A percentile compares a stretch with the other conserved stretches of the same genome.
Evolutionary conservation across 148 eudicot species (phyloP).

Genomic region (Silene latifolia): DNA sequence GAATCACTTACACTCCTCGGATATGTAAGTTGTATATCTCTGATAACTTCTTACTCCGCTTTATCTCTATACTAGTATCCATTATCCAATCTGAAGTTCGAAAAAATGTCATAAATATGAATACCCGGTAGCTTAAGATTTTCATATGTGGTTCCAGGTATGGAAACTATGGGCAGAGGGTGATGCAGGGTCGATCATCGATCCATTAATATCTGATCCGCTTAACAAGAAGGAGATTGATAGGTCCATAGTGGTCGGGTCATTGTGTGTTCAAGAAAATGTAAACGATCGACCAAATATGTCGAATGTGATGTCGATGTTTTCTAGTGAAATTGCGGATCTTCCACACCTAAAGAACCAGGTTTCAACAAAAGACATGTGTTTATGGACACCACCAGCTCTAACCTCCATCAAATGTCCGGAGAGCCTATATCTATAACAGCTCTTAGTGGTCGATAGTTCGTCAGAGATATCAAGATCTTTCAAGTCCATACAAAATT

Average conservation of each 20-base stretch:
- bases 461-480: no score
- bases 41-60: not conserved
- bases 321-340: constrained; percentile 22
- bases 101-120: no score
- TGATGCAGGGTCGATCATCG: constrained; percentile 22
- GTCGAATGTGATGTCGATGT: constrained; percentile 35
- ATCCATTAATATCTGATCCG: constrained; percentile 22
- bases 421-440: not conserved
- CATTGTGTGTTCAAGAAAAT: constrained; percentile 53
- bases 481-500: no score
- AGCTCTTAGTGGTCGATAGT: constrained; percentile 12
- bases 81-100: no score
- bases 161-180: constrained; percentile 55
- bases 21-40: not conserved
- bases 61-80: not conserved
- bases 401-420: constrained; percentile 4
- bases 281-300: constrained; percentile 40
- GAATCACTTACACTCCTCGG: constrained; percentile 13
- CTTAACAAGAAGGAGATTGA: constrained; percentile 21
- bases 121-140: not conserved
- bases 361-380: constrained; percentile 16
- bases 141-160: constrained; percentile 38
- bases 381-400: constrained; percentile 10
- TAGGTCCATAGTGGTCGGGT: constrained; percentile 38
- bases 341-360: constrained; percentile 14